These are phyloP conservation scores for Sporothrix protearum DNA, from an alignment of 2,329 filamentous ascomycete genomes.

Conservation along the genomic window DNA sequence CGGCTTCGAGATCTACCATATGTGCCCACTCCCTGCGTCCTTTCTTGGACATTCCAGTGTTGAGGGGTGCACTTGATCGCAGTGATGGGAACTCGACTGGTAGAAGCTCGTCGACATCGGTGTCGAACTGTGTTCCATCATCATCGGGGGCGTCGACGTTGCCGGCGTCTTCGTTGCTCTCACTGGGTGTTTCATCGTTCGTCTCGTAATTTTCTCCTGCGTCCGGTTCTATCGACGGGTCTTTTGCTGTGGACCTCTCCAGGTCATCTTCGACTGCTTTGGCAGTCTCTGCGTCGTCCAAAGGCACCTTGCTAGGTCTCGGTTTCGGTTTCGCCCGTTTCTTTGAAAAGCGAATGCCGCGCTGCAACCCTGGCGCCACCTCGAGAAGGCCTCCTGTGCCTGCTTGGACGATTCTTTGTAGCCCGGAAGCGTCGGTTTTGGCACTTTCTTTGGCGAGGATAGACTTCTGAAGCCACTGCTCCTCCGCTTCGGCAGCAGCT, in stretches of 20 bases:
- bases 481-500: constrained; percentile 75
- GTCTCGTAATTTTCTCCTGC: constrained; percentile 27
- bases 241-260: constrained; percentile 41
- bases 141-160: constrained; percentile 44
- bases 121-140: constrained; percentile 46
- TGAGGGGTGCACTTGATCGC: constrained; percentile 74
- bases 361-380: constrained; percentile 73
- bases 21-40: constrained; percentile 91
- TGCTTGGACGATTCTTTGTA: constrained; percentile 75
- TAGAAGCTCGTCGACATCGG: constrained; percentile 76
- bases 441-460: constrained; percentile 31
- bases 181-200: not conserved
- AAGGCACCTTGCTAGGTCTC: constrained; percentile 36
- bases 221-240: not conserved
- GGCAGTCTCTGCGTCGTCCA: constrained; percentile 58
- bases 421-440: constrained; percentile 23
- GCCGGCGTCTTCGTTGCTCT: constrained; percentile 20
- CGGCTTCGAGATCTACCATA: constrained; percentile 92
- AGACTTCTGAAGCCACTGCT: constrained; percentile 44
- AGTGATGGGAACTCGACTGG: constrained; percentile 91
- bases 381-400: constrained; percentile 72
- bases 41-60: constrained; percentile 67
- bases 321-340: constrained; percentile 48
- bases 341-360: constrained; percentile 70
- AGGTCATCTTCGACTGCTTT: constrained; percentile 66